A percentile compares a stretch with the other conserved stretches of the same genome.
Evolutionary conservation across 2,329 filamentous ascomycete species (phyloP).

Genomic region (Epichloe elymi): DNA sequence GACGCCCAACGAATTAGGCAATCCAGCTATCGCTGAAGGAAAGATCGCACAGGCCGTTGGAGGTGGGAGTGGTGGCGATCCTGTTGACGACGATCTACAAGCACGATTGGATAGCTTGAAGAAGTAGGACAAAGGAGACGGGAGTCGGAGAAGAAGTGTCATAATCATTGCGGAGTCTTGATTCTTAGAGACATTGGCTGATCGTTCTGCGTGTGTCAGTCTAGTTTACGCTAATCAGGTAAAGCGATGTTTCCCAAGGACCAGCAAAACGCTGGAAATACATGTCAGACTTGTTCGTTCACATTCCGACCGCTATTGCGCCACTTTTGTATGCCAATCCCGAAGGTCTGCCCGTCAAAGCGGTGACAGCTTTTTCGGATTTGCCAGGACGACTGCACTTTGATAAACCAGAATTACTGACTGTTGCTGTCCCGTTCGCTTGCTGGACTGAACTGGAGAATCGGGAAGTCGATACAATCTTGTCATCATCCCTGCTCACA

Average conservation of each 20-base stretch:
- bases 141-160: background rate
- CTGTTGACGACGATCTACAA: slow-evolving; percentile 85
- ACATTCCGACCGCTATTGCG: background rate
- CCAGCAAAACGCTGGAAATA: background rate
- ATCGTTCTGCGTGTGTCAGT: background rate
- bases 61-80: slow-evolving; percentile 36
- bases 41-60: slow-evolving; percentile 80
- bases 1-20: slow-evolving; percentile 74
- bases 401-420: no score
- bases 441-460: no score
- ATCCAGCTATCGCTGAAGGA: slow-evolving; percentile 56
- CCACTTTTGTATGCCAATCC: background rate
- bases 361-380: no score
- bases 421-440: no score
- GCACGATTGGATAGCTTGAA: slow-evolving; percentile 81
- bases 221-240: background rate
- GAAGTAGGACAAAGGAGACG: slow-evolving; percentile 22
- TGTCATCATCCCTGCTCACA: no score
- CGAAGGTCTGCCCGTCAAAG: no score
- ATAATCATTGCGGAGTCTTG: background rate
- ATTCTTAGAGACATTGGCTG: background rate
- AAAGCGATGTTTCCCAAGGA: background rate
- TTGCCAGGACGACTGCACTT: no score
- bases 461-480: no score
- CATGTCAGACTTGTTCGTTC: background rate